These are phyloP conservation scores for Acacia confusa DNA, from an alignment of 306 rosid species.

Conservation along the genomic window DNA sequence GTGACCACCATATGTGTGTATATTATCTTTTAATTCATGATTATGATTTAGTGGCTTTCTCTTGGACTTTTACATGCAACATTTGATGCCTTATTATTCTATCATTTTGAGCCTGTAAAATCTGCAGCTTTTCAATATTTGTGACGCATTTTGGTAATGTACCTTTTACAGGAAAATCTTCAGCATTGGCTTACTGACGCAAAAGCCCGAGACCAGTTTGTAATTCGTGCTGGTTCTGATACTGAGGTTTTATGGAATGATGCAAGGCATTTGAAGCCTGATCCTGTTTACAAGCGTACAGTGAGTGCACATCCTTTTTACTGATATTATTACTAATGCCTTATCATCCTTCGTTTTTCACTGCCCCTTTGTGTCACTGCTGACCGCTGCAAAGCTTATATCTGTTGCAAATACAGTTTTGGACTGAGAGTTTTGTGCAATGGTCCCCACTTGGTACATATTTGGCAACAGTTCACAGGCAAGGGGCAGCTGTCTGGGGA, in stretches of 20 bases:
- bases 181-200: conserved; percentile 92
- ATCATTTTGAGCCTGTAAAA: neutral
- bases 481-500: conserved; percentile 96
- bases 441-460: conserved; percentile 92
- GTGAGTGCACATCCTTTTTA: conserved; percentile 47
- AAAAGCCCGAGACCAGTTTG: conserved; percentile 91
- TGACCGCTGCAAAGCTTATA: conserved; percentile 5
- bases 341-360: neutral
- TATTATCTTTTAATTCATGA: neutral
- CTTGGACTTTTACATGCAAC: neutral
- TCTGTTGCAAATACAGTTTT: conserved; percentile 53
- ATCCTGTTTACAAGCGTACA: conserved; percentile 76
- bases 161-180: conserved; percentile 71
- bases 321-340: neutral
- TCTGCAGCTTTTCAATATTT: neutral
- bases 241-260: conserved; percentile 96
- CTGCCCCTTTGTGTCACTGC: conserved; percentile 4
- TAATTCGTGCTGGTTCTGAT: conserved; percentile 82
- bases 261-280: conserved; percentile 77
- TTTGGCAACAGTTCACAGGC: conserved; percentile 87
- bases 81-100: neutral
- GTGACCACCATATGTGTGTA: neutral
- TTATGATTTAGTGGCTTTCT: neutral
- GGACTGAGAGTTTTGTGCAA: conserved; percentile 93
- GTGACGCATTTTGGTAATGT: neutral